A percentile compares a stretch with the other conserved stretches of the same genome.
These are phyloP conservation scores for Gentiana macrophylla DNA, from an alignment of 257 asterid genomes.

Conservation along the genomic window DNA sequence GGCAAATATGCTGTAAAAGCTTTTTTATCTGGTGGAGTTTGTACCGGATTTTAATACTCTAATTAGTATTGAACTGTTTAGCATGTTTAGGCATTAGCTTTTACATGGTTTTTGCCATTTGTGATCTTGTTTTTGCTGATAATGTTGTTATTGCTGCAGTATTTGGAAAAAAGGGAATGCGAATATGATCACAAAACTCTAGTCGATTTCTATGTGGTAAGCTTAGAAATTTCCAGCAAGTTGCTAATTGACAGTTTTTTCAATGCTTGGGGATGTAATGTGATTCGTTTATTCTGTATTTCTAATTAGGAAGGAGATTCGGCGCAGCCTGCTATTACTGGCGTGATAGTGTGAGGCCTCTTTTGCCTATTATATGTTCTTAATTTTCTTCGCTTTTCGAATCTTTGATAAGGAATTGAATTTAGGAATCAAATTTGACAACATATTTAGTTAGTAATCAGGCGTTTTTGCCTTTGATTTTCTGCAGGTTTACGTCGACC, in stretches of 20 bases:
- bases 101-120: not conserved
- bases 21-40: too few species aligned
- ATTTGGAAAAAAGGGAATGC: constrained; percentile 82
- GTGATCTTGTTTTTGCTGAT: not conserved
- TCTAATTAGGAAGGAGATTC: constrained; percentile 53
- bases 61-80: too few species aligned
- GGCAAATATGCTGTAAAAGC: too few species aligned
- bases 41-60: too few species aligned
- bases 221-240: constrained; percentile 1
- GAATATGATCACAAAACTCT: constrained; percentile 70
- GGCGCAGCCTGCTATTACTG: constrained; percentile 43
- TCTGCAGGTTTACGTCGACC: constrained; percentile 77
- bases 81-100: too few species aligned
- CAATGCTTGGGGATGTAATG: not conserved
- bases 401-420: not conserved
- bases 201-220: constrained; percentile 63
- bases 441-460: not conserved
- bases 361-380: not conserved
- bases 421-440: not conserved
- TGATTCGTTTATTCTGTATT: not conserved
- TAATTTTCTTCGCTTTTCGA: not conserved
- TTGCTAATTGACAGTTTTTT: too few species aligned
- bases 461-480: too few species aligned
- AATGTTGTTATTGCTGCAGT: constrained; percentile 23
- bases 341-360: constrained; percentile 64